Conservation (phyloP, 2,329 filamentous ascomycete species). For the Penicillium paneum region DNA sequence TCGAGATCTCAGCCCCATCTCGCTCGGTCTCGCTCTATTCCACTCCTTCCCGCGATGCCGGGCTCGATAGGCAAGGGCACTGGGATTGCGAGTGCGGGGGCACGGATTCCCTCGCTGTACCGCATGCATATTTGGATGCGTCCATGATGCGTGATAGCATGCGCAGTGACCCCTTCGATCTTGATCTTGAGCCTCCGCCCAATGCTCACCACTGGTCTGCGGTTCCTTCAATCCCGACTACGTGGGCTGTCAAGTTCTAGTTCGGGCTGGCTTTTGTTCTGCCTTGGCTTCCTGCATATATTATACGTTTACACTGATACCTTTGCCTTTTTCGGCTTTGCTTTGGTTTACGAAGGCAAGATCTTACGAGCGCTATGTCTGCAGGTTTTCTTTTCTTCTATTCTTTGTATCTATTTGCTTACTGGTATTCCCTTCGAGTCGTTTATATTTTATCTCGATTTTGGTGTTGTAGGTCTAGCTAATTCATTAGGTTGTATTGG, state of each 20-base stretch:
- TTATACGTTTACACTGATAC: background rate
- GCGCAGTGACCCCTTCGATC: slow-evolving; percentile 37
- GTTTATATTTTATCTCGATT: background rate
- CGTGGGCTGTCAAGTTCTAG: slow-evolving; percentile 7
- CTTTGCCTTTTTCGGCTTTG: background rate
- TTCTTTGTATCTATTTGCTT: background rate
- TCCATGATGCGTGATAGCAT: slow-evolving; percentile 21
- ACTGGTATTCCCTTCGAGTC: background rate
- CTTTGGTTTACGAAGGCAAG: background rate
- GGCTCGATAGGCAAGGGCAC: background rate
- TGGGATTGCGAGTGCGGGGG: slow-evolving; percentile 13
- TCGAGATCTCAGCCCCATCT: slow-evolving; percentile 15
- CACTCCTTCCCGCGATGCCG: slow-evolving; percentile 8
- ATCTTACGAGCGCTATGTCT: slow-evolving; percentile 2
- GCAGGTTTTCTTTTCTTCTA: background rate
- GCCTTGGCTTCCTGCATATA: background rate
- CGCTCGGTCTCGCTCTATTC: slow-evolving; percentile 17
- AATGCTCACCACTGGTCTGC: slow-evolving; percentile 32
- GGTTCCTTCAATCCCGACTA: slow-evolving; percentile 1
- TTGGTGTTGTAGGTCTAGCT: background rate
- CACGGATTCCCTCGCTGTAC: background rate
- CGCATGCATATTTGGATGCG: background rate
- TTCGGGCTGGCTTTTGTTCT: background rate
- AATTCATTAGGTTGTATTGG: background rate
- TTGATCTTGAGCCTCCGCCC: slow-evolving; percentile 25